A percentile compares a stretch with the other conserved stretches of the same genome.
Evolutionary conservation across 75 land plant species (phyloP).

Genomic region (Gnetum montanum): DNA sequence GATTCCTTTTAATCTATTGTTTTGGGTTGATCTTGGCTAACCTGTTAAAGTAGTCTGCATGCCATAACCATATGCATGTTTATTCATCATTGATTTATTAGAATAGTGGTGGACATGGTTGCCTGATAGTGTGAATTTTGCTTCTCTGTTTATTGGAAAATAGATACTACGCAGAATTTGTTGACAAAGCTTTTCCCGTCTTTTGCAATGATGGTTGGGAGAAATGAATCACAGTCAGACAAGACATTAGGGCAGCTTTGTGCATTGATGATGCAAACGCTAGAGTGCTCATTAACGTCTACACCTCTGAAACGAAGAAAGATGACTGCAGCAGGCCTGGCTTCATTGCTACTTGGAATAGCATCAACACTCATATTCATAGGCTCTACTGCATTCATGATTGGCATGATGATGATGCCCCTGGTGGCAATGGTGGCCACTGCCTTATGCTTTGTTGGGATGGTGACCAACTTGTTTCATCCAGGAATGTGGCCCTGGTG

Average conservation of each 20-base stretch:
- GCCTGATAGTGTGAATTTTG: too few relatives aligned
- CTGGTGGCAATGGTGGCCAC: slow-evolving; percentile 44
- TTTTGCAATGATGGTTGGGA: too few relatives aligned
- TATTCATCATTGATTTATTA: too few relatives aligned
- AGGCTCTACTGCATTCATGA: slow-evolving; percentile 59
- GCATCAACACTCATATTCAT: slow-evolving; percentile 58
- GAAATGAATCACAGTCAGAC: slow-evolving; percentile 1
- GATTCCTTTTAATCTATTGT: too few relatives aligned
- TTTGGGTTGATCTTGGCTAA: too few relatives aligned
- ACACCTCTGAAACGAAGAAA: slow-evolving; percentile 7
- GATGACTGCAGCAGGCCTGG: slow-evolving; percentile 40
- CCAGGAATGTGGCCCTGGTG: slow-evolving; percentile 6
- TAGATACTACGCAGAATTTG: too few relatives aligned
- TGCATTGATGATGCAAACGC: background rate
- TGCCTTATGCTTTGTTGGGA: slow-evolving; percentile 33
- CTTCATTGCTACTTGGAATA: slow-evolving; percentile 54
- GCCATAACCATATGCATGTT: too few relatives aligned
- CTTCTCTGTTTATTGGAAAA: too few relatives aligned
- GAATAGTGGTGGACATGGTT: too few relatives aligned
- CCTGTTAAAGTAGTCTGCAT: too few relatives aligned
- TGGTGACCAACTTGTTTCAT: slow-evolving; percentile 16
- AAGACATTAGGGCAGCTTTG: background rate
- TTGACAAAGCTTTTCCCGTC: too few relatives aligned
- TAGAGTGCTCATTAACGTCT: background rate
- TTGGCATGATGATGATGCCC: slow-evolving; percentile 71